Evolutionary conservation across 331 rosid genomes (phyloP), one percentile per base, ranked within the genome.

Genomic region (Prunus yedoensis): DNA sequence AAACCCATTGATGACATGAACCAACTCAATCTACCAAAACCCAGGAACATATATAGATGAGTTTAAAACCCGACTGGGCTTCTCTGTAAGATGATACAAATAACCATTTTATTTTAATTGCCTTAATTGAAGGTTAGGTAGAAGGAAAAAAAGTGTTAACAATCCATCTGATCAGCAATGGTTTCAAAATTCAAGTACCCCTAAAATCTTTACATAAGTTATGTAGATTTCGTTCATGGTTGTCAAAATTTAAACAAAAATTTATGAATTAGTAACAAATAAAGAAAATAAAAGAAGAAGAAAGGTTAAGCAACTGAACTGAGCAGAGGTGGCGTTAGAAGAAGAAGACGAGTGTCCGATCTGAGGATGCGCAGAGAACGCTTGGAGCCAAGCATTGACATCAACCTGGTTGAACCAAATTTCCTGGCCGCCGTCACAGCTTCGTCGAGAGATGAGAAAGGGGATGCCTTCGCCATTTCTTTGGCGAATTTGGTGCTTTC

Each of bases 371-470:
- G 91, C 91, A 4, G 91, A 83, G 87, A 94, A 94, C 18, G 97
- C 97, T 83, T 89, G 89, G 60, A 94, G 85, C 93, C 97, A 92
- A 32, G 87, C 97, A 75, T 70, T 78, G 69, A 92, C 93, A 62
- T 92, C 96, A 65, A 94, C 90, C 59, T 50, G 77, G 74, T 90
- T 84, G 83, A 92, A 88, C 99, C 99, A 94, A 58, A 90, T 68
- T 27, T 77, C 76, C 90, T 78, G 16, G 97, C 93, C 17, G 86
- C 81, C 14, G 77, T 73, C 38, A 89, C 17, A 15, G 96, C 92
- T 9, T 84, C 86, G 21, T 80, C 64, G 9, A 88, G 76, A 17
- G 96, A 90, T 45, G 84, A 46, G 71, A 89, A 94, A 47, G 97
- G 96, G 32, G 91, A 79, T 1, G 81, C 81, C n/a, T 68, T 63